Evolutionary conservation across 305 asterid species (phyloP), one percentile per base, ranked within the genome.

Genomic region (Rubia peregrina): DNA sequence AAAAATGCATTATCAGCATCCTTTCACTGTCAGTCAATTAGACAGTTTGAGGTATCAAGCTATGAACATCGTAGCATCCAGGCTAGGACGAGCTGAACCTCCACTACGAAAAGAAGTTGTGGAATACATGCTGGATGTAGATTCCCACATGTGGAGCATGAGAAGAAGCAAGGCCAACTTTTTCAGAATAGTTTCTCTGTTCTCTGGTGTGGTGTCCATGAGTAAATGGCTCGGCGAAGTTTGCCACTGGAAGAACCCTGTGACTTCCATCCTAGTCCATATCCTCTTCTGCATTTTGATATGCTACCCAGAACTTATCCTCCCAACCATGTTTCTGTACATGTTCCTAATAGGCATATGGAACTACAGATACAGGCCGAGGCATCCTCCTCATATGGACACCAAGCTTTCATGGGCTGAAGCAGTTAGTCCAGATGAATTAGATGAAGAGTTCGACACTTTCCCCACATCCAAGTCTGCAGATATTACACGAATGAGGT

Each of bases 141-240:
- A 82, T 78, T 86, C 87, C 65, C 88, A 83, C 77, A 78, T 86
- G 90, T 86, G 90, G 90, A 86, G 90, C 67, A 83, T 86, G 88
- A 82, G 90, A 81, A 79, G 87, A 77, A 86, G 90, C 80, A 86
- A 85, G 48, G 86, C 87, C 26, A 80, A 82, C 65, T 85, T 82
- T 76, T 85, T 85, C 65, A 77, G 89, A 44, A 82, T 82, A 41
- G 80, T 80, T 83, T 78, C 82, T 14, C 83, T 84, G 9, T 74
- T 80, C 57, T 71, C 84, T 1, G 83, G 84, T 24, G 21, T 82
- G 43, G 68, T 82, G n/a, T 72, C 89, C 14, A 38, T 78, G 69
- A 80, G 78, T 71, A 76, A 79, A 46, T 85, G 89, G 87, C 76
- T 85, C 17, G 70, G 69, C 0, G 83, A 85, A 22, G 85, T 85